phyloP scores from a whole-genome alignment of 768 basidiomycete species.

The Pleurotus djamor region DNA sequence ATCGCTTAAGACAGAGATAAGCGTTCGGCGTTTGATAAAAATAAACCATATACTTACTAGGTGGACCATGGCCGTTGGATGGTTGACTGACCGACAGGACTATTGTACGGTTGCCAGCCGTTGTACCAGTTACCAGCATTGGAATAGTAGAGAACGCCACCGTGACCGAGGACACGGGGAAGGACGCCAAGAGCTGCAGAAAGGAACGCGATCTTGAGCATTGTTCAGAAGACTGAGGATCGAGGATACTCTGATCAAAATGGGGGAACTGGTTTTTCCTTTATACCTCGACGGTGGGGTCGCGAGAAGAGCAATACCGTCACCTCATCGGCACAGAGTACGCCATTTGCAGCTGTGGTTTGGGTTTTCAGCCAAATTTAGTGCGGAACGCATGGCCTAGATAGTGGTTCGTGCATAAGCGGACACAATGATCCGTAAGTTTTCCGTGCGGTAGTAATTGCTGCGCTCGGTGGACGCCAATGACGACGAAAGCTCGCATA shows the following conservation, averaged over 20 bases:
- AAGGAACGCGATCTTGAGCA: constrained; percentile 22
- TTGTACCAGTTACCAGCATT: constrained; percentile 35
- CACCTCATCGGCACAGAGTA: neutral
- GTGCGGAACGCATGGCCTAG: no score
- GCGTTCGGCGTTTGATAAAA: neutral
- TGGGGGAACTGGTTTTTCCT: no score
- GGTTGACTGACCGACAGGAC: constrained; percentile 34
- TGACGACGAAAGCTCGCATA: no score
- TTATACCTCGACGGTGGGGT: no score
- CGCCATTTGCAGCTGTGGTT: neutral
- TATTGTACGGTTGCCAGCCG: constrained; percentile 43
- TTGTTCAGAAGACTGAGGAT: neutral
- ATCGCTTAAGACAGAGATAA: constrained; percentile 24
- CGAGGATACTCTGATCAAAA: no score
- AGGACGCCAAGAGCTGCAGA: constrained; percentile 25
- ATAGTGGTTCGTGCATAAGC: no score
- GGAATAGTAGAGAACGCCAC: constrained; percentile 39
- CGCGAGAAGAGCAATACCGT: neutral
- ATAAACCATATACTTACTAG: constrained; percentile 25
- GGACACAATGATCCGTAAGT: no score
- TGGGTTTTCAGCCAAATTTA: no score
- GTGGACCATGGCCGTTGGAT: constrained; percentile 45
- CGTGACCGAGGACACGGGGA: constrained; percentile 35
- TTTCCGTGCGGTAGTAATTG: no score
- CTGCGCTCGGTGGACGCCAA: no score